Evolutionary conservation across 805 yeast species (phyloP).

Genomic region (Cyberlindnera veronae): DNA sequence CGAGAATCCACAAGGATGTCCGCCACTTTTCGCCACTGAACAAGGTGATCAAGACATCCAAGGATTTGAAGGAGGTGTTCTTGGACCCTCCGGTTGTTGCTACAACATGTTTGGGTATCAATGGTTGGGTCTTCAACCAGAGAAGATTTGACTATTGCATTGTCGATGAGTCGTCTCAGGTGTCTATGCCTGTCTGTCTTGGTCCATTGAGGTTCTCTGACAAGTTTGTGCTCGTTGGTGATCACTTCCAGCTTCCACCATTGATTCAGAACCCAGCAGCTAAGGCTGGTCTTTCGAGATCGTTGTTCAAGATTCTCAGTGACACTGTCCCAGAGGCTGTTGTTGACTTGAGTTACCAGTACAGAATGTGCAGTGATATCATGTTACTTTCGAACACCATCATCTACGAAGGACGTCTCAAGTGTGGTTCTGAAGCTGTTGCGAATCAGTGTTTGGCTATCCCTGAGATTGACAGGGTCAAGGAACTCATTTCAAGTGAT

Average conservation of each 20-base stretch:
- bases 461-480: constrained; percentile 32
- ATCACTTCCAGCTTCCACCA: constrained; percentile 92
- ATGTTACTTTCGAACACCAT: constrained; percentile 78
- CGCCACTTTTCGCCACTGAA: constrained; percentile 47
- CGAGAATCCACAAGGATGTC: constrained; percentile 61
- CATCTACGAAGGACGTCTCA: constrained; percentile 70
- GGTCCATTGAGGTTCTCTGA: constrained; percentile 82
- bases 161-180: constrained; percentile 95
- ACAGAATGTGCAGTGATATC: constrained; percentile 89
- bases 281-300: constrained; percentile 54
- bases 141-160: constrained; percentile 85
- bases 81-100: constrained; percentile 74
- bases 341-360: constrained; percentile 76
- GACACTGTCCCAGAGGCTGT: constrained; percentile 71
- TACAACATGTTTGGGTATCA: constrained; percentile 78
- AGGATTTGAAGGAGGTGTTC: constrained; percentile 46
- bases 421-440: constrained; percentile 68
- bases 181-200: constrained; percentile 83
- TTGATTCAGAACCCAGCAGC: constrained; percentile 71
- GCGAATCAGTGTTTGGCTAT: constrained; percentile 54
- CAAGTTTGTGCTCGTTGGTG: constrained; percentile 91
- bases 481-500: constrained; percentile 5
- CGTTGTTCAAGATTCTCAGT: constrained; percentile 73
- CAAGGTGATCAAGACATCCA: constrained; percentile 36
- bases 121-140: constrained; percentile 53